Evolutionary conservation across 768 basidiomycete species (phyloP), one percentile per base, ranked within the genome.

Genomic region (Pisolithus marmoratus): DNA sequence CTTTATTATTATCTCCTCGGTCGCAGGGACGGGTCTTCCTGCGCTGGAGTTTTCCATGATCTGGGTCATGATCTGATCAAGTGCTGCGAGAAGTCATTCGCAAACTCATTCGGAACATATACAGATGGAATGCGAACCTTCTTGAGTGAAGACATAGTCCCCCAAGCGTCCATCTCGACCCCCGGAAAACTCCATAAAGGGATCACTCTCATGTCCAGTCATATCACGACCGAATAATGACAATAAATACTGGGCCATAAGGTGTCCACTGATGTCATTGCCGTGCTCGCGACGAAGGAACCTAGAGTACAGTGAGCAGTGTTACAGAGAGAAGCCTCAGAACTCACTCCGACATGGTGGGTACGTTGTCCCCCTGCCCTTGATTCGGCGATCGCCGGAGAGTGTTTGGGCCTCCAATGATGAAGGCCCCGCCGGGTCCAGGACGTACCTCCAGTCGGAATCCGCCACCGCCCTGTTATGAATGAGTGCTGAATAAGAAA

Each of bases 81-180:
- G 66, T 9, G 87, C 90, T 90, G 58, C 40, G 38, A 36, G 37
- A 45, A 12, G 4, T 60, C 53, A 46, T n/a, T n/a, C 9, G 46
- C 2, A 29, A 34, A 40, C 6, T 12, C 26, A 0, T 46, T 43
- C 34, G 34, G 34, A 29, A 8, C 14, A 17, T 48, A 36, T 43
- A 48, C 17, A 38, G 41, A 9, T 27, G 5, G 27, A 50, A 22
- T 7, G 59, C 73, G 50, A 50, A 84, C 93, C 89, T 78, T 92
- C 89, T 69, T 95, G 90, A 56, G 83, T 90, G 60, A 92, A 88
- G 5, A 90, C 94, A 71, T 95, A 96, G 65, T 96, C 94, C 3
- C 94, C 94, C 79, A 85, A 80, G 60, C 82, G 73, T 1, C 87
- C 84, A 31, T 70, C 70, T 50, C 77, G 73, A 4, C 63, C 64